phyloP scores from a whole-genome alignment of 805 yeast species.

The Myxozyma sirexii region DNA sequence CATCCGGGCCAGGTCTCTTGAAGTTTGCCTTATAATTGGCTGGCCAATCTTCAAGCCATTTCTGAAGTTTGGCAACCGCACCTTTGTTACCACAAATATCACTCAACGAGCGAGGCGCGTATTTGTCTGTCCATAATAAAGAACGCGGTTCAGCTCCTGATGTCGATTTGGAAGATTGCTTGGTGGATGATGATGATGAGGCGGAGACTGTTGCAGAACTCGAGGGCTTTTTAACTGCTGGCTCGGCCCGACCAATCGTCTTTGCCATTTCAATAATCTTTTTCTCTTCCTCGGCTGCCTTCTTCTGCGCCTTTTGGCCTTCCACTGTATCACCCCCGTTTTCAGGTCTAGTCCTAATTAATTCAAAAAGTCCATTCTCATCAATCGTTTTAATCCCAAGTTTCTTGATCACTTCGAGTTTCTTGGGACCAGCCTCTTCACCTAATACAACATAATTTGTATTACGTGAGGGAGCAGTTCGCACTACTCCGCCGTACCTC shows the following conservation, averaged over 20 bases:
- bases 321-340: constrained; percentile 86
- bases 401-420: constrained; percentile 75
- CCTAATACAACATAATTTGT: constrained; percentile 91
- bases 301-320: constrained; percentile 72
- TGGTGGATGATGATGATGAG: background rate
- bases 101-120: constrained; percentile 75
- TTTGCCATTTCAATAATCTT: constrained; percentile 54
- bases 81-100: constrained; percentile 94
- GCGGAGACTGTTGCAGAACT: background rate
- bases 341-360: constrained; percentile 79
- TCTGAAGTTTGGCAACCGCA: constrained; percentile 62
- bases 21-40: constrained; percentile 56
- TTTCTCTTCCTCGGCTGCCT: constrained; percentile 68
- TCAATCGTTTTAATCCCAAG: constrained; percentile 76
- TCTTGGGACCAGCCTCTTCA: constrained; percentile 96
- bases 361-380: constrained; percentile 80
- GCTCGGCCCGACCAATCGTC: constrained; percentile 47
- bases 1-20: constrained; percentile 61
- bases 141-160: background rate
- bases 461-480: constrained; percentile 75
- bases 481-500: constrained; percentile 70
- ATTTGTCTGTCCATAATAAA: constrained; percentile 85
- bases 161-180: background rate
- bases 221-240: background rate
- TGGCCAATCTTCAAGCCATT: constrained; percentile 83